These are phyloP conservation scores for Pseudogymnoascus sp. DNA, from an alignment of 2,329 filamentous ascomycete species.

Conservation along the genomic window DNA sequence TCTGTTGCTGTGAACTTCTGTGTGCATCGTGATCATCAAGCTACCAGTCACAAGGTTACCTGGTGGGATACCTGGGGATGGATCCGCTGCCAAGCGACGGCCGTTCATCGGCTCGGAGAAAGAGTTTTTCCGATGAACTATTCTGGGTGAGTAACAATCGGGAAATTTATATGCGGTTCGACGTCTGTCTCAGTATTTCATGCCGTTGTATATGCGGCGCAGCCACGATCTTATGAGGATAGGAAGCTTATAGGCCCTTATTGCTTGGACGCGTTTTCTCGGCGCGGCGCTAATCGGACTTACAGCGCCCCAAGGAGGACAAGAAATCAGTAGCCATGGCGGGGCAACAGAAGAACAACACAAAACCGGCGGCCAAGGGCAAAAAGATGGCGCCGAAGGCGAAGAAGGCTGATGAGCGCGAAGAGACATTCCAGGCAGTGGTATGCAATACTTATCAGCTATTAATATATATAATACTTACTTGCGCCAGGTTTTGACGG, in stretches of 20 bases:
- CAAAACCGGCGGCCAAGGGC: slow-evolving; percentile 18
- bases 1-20: neutral
- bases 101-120: slow-evolving; percentile 6
- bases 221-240: neutral
- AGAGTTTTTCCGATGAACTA: slow-evolving; percentile 8
- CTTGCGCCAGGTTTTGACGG: slow-evolving; percentile 65
- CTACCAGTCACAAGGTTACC: slow-evolving; percentile 4
- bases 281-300: neutral
- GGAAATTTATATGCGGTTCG: slow-evolving; percentile 5
- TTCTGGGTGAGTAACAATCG: slow-evolving; percentile 9
- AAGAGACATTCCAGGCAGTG: slow-evolving; percentile 31
- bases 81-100: slow-evolving; percentile 4
- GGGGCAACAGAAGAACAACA: slow-evolving; percentile 6
- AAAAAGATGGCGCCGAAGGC: slow-evolving; percentile 25
- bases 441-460: slow-evolving; percentile 18
- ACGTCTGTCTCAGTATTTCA: neutral
- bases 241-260: neutral
- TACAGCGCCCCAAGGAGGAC: neutral
- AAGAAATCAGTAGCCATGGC: slow-evolving; percentile 7
- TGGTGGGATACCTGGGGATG: slow-evolving; percentile 4
- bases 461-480: slow-evolving; percentile 14
- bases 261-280: slow-evolving; percentile 1
- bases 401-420: slow-evolving; percentile 25
- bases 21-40: slow-evolving; percentile 1
- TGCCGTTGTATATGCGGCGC: neutral